Evolutionary conservation across 495 filamentous ascomycete species (phyloP), one percentile per base, ranked within the genome.

Genomic region (Podospora pseudopauciseta): DNA sequence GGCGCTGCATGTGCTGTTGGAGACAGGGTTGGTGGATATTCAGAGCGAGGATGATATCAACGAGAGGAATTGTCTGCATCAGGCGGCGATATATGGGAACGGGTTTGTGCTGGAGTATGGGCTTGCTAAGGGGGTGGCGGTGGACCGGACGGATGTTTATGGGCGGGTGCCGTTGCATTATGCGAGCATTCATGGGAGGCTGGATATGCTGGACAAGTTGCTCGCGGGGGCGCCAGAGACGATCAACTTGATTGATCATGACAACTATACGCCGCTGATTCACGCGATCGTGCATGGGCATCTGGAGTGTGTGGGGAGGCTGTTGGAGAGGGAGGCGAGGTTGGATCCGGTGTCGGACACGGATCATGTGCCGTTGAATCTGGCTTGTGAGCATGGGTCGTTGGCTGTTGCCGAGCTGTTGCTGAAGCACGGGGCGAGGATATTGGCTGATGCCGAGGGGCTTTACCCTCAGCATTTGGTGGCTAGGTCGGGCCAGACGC

Each of bases 391-490:
- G 73, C 89, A 97, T 79, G 94, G 92, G 7, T 93, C 92, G 1
- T 81, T 90, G 44, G 83, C 86, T 3, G 96, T 96, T 68, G 92
- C 94, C 23, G 86, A 91, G 73, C 85, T 96, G 65, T 85, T 99
- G 4, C 85, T 99, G 28, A 88, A 92, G 73, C 86, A 90, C 63
- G 86, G 87, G 6, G 92, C 94, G 15, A 80, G 82, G 63, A 86
- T 99, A 65, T 81, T 97, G 13, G 89, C 95, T 11, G 95, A 99
- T 79, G 96, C 95, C 1, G 96, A 98, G 81, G 95, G 95, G 0
- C 85, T 99, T 5, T 98, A 92, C 76, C 95, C 95, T n/a, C 95
- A 99, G 74, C 95, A 99, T 79, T 88, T 97, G 66, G 94, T 98
- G 11, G 96, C 96, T 18, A 87, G 95, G 30, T 96, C 94, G 60